phyloP scores from a whole-genome alignment of 2,329 filamentous ascomycete species.

The Aspergillus glaucus region DNA sequence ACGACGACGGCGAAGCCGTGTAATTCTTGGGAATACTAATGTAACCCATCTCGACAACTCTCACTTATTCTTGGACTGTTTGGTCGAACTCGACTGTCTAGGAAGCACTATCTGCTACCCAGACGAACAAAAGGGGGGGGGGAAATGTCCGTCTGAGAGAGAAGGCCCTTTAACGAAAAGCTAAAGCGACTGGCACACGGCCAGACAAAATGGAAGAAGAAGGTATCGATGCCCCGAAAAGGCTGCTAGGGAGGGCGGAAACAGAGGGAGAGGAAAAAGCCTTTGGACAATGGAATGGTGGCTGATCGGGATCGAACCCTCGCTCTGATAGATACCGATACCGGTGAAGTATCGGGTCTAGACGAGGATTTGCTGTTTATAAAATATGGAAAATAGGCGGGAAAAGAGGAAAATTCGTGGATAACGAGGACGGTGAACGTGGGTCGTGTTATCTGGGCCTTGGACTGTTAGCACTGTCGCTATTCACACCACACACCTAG shows the following conservation, averaged over 20 bases:
- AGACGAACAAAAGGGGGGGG: conserved; percentile 77
- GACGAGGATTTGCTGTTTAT: conserved; percentile 60
- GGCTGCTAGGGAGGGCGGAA: conserved; percentile 78
- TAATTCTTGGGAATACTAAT: conserved; percentile 73
- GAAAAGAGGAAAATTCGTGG: conserved; percentile 5
- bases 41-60: conserved; percentile 70
- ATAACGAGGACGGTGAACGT: conserved; percentile 15
- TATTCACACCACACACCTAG: background rate
- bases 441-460: conserved; percentile 60
- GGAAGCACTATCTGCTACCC: conserved; percentile 96
- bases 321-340: conserved; percentile 76
- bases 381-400: conserved; percentile 11
- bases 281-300: conserved; percentile 84
- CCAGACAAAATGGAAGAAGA: conserved; percentile 62
- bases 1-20: conserved; percentile 71
- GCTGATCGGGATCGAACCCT: conserved; percentile 53
- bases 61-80: background rate
- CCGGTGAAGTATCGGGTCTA: conserved; percentile 76
- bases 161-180: conserved; percentile 75
- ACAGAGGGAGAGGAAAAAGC: conserved; percentile 68
- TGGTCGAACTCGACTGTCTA: conserved; percentile 31
- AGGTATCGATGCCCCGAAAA: conserved; percentile 46
- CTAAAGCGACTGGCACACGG: conserved; percentile 68
- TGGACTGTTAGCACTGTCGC: conserved; percentile 11
- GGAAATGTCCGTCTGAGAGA: conserved; percentile 85